Base-by-base conservation (phyloP, 2,329 filamentous ascomycete species). In the Fusarium sp. region DNA sequence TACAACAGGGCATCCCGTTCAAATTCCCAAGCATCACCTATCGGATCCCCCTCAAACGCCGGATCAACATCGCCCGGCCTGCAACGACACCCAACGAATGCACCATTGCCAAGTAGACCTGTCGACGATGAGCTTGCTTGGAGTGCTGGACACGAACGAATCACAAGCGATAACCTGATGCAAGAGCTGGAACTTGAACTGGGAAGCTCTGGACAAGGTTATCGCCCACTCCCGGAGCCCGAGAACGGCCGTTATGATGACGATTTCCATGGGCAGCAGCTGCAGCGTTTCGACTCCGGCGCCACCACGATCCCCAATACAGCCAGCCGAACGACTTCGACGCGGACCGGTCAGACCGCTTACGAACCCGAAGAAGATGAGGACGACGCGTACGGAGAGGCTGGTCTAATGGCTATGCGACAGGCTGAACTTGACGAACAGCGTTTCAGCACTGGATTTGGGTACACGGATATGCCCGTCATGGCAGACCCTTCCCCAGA, bases 341-440 rank as follows among this genome's bases (percentile, higher is more conserved):
- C 62, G 22, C 69, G 70, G n/a, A 64, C 64, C 34, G 68, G 68
- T 5, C 58, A 63, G 40, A 70, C 69, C 16, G 65, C 62, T 24
- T 72, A 67, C 24, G 67, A 72, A 29, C 65, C 85, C 6, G 69
- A 67, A 44, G 65, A 86, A 15, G 92, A 95, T 58, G 94, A 97
- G 52, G 97, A 94, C 76, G 95, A 98, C 76, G 90, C 92, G 0
- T 95, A 98, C 79, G 95, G 92, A 22, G 90, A 92, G 41, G 93
- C 93, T 65, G 95, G 96, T 18, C 82, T 97, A 54, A 88, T 92
- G 77, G 94, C 94, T 71, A 89, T 98, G 86, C 90, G 90, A 62
- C 89, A 94, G 81, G 94, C 94, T 7, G 94, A 97, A 66, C 88
- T 94, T 78, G 92, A 97, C 64, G 89, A 90, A 53, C 88, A 89